phyloP scores from a whole-genome alignment of 192 early-diverging fungal genomes.

The Umbelopsis isabellina region DNA sequence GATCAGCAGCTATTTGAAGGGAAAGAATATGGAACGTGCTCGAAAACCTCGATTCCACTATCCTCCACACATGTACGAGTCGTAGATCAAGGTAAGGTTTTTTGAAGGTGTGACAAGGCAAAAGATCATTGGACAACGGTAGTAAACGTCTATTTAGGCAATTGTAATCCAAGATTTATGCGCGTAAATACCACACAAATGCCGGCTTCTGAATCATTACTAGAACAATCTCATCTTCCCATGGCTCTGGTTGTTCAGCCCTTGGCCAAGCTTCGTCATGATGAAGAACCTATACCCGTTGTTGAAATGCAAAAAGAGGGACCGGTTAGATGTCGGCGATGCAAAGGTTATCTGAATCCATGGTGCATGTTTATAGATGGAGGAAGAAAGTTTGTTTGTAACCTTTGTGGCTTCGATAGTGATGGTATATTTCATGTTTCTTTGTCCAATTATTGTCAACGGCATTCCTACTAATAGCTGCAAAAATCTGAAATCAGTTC shows the following conservation, averaged over 20 bases:
- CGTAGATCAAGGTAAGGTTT: slow-evolving; percentile 80
- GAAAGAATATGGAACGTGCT: slow-evolving; percentile 73
- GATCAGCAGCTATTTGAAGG: slow-evolving; percentile 76
- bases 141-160: slow-evolving; percentile 49
- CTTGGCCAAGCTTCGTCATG: slow-evolving; percentile 76
- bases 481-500: slow-evolving; percentile 46
- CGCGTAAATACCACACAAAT: slow-evolving; percentile 88
- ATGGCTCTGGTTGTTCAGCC: slow-evolving; percentile 91
- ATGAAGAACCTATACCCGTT: slow-evolving; percentile 78
- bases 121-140: not conserved
- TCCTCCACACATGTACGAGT: slow-evolving; percentile 78
- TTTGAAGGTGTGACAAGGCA: not conserved
- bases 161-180: slow-evolving; percentile 88
- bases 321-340: slow-evolving; percentile 87
- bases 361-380: slow-evolving; percentile 87
- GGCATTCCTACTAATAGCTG: no score
- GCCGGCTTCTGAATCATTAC: slow-evolving; percentile 80
- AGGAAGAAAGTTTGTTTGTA: slow-evolving; percentile 92
- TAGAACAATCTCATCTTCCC: slow-evolving; percentile 79
- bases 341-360: slow-evolving; percentile 95
- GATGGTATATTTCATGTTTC: slow-evolving; percentile 48
- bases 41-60: slow-evolving; percentile 74
- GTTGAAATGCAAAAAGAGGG: slow-evolving; percentile 86
- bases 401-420: slow-evolving; percentile 90
- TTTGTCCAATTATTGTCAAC: not conserved